These are phyloP conservation scores for Alternaria conjuncta DNA, from an alignment of 2,329 filamentous ascomycete genomes.

Conservation along the genomic window DNA sequence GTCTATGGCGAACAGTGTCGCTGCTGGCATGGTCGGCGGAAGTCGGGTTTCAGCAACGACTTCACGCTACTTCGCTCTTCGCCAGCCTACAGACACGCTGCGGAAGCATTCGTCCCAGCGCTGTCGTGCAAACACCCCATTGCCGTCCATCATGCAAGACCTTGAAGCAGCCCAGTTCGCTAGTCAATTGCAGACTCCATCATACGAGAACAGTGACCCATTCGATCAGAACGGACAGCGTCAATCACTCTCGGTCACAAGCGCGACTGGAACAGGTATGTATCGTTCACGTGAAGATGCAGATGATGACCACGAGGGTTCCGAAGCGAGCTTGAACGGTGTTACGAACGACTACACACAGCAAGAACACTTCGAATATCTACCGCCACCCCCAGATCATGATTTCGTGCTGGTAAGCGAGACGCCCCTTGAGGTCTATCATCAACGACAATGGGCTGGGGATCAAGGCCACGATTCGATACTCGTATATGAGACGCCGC, in stretches of 20 bases:
- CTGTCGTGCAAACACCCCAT: conserved; percentile 17
- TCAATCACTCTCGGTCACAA: neutral
- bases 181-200: conserved; percentile 2
- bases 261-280: neutral
- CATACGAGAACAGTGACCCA: neutral
- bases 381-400: neutral
- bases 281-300: neutral
- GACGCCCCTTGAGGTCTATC: conserved; percentile 1
- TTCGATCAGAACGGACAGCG: neutral
- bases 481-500: conserved; percentile 15
- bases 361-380: neutral
- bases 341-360: neutral
- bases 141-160: conserved; percentile 20
- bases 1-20: neutral
- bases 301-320: neutral
- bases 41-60: neutral
- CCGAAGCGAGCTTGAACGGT: conserved; percentile 4
- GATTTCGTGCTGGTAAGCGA: neutral
- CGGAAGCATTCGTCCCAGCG: conserved; percentile 6
- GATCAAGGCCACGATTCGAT: conserved; percentile 1
- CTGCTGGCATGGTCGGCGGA: neutral
- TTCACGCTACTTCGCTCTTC: neutral
- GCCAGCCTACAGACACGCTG: neutral
- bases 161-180: conserved; percentile 11
- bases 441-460: neutral